Base-by-base conservation (phyloP, 1,284 basidiomycete genomes). In the Anthracocystis setariae region DNA sequence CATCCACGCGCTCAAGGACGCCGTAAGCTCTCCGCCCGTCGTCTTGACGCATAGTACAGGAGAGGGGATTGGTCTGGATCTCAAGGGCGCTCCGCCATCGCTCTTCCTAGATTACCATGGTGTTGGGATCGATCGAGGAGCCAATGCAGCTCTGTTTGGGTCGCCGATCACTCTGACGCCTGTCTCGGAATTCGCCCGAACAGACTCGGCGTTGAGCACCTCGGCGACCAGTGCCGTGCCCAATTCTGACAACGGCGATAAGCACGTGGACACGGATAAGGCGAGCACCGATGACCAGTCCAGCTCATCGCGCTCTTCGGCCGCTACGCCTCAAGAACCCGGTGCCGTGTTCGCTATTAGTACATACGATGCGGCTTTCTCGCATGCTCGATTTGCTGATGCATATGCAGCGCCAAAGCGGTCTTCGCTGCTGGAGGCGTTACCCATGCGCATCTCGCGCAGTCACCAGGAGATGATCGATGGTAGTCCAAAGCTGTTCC, bases 381-480 rank as follows among this genome's bases (percentile, higher is more conserved):
- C 49, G 2, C 23, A 32, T n/a, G 23, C 7, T 5, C 35, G 20
- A 15, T 23, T 48, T 18, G n/a, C n/a, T 23, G n/a, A 12, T 46
- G 40, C 29, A 7, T 12, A 29, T 7, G 29, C 29, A 29, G 12
- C 29, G 33, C 43, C 43, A 20, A 54, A 45, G 24, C 52, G 52
- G 13, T 33, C 43, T 9, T 46, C 35, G 4, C 17, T 54, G 24
- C 40, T 57, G 3, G 18, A 23, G 5, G 21, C 55, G 5, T 5
- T 60, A 8, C 58, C 58, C 8, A 60, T 60, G 58, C 24, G n/a
- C 8, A 52, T 60, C 24, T 60, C 58, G 18, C 18, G 39, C 2
- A 60, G 58, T n/a, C 58, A 60, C 38, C 58, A 60, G 38, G 43
- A 53, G 40, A 42, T 53, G 45, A 60, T 60, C 39, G 58, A 52